These are phyloP conservation scores for Phlebiopsis flavidoalba DNA, from an alignment of 768 basidiomycete genomes.

Conservation along the genomic window DNA sequence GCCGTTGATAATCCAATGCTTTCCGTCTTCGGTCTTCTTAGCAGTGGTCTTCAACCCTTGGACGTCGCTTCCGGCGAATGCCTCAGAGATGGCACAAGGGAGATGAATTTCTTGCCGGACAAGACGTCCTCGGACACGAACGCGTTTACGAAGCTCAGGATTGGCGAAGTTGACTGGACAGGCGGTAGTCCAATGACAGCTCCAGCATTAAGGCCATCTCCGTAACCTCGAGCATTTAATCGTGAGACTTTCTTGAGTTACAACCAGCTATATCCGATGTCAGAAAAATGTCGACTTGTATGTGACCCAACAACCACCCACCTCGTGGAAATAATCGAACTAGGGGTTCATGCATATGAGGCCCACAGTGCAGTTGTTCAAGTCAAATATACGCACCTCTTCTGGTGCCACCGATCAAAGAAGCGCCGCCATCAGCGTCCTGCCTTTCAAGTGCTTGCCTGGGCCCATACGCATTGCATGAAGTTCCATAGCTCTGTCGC, in stretches of 20 bases:
- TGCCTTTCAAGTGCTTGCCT: conserved; percentile 80
- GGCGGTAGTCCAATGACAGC: conserved; percentile 83
- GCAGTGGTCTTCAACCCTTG: conserved; percentile 75
- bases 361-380: neutral
- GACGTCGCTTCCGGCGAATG: conserved; percentile 85
- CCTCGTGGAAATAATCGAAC: conserved; percentile 89
- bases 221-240: conserved; percentile 71
- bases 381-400: conserved; percentile 37
- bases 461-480: conserved; percentile 94
- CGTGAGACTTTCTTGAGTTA: conserved; percentile 75
- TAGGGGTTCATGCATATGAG: conserved; percentile 13
- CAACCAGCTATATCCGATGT: conserved; percentile 48
- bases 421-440: conserved; percentile 65
- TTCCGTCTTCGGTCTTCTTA: conserved; percentile 75
- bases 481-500: conserved; percentile 56
- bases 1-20: conserved; percentile 80
- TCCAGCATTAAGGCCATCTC: conserved; percentile 72
- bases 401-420: conserved; percentile 81
- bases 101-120: conserved; percentile 77
- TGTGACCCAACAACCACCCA: conserved; percentile 18
- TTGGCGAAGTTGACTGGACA: conserved; percentile 35
- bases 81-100: conserved; percentile 85
- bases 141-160: conserved; percentile 61
- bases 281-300: neutral
- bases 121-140: conserved; percentile 63